phyloP scores from a whole-genome alignment of 2,329 filamentous ascomycete genomes.

The Ascochyta viciae-villosae region DNA sequence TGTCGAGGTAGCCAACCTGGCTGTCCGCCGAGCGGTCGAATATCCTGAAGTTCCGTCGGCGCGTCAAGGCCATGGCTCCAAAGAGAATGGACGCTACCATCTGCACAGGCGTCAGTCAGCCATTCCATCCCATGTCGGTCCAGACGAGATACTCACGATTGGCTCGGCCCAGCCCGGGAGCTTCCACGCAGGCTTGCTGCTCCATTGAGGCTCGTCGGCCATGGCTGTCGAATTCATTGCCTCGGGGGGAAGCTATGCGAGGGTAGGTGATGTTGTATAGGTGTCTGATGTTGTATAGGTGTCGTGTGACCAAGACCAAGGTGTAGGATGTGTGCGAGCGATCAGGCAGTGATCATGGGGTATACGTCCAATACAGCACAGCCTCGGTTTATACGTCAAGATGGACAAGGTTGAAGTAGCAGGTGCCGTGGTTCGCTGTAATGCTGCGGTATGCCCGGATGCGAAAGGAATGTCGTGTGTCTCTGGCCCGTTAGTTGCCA shows the following conservation, averaged over 20 bases:
- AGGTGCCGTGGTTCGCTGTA: conserved; percentile 5
- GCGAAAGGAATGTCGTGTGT: conserved; percentile 3
- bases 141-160: conserved; percentile 37
- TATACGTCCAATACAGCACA: conserved; percentile 10
- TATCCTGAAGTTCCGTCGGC: conserved; percentile 55
- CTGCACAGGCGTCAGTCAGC: conserved; percentile 33
- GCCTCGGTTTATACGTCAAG: conserved; percentile 9
- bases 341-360: conserved; percentile 8
- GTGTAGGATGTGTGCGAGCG: background rate
- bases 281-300: conserved; percentile 6
- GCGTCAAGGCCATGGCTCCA: conserved; percentile 57
- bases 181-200: conserved; percentile 52
- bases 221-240: conserved; percentile 18
- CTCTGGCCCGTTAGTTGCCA: background rate
- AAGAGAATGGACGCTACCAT: conserved; percentile 60
- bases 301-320: conserved; percentile 4
- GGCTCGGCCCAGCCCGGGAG: conserved; percentile 53
- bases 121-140: background rate
- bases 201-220: conserved; percentile 42
- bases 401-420: conserved; percentile 9
- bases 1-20: conserved; percentile 43
- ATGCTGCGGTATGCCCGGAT: conserved; percentile 7
- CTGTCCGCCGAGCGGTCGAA: conserved; percentile 39
- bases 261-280: background rate
- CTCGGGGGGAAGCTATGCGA: background rate